Evolutionary conservation across 179 eudicot species (phyloP).

Genomic region (Patellifolia procumbens): DNA sequence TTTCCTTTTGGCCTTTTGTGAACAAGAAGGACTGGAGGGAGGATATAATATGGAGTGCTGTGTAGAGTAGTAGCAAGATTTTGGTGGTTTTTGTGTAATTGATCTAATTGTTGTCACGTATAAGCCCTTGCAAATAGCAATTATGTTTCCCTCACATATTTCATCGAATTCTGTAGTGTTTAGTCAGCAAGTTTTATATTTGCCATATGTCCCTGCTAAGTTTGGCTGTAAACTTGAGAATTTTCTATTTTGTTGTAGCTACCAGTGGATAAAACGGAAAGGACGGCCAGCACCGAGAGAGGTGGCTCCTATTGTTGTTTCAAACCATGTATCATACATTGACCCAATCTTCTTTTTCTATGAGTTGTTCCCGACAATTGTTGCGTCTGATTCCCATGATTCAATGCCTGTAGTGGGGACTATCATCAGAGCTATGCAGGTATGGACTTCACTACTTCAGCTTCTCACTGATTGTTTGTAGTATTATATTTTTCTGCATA

Average conservation of each 20-base stretch:
- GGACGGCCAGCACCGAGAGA: conserved; percentile 93
- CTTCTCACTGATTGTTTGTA: background rate
- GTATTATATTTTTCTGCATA: background rate
- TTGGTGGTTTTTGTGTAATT: conserved; percentile 1
- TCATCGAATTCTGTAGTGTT: background rate
- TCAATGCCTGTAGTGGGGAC: conserved; percentile 89
- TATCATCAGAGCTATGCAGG: conserved; percentile 99
- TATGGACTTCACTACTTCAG: conserved; percentile 24
- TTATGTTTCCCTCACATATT: background rate
- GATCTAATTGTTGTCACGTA: background rate
- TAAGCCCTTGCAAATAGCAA: background rate
- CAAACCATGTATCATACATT: conserved; percentile 92
- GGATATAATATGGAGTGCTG: background rate
- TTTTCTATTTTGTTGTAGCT: conserved; percentile 44
- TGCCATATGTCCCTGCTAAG: conserved; percentile 4
- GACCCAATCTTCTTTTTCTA: conserved; percentile 97
- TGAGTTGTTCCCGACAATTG: conserved; percentile 90
- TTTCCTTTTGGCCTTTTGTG: background rate
- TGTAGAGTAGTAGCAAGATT: background rate
- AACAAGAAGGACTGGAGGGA: background rate
- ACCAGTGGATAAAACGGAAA: conserved; percentile 88
- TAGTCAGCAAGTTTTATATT: conserved; percentile 2
- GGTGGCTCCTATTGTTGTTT: conserved; percentile 84
- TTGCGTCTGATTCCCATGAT: conserved; percentile 91
- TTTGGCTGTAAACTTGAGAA: background rate